Base-by-base conservation (phyloP, 2,329 filamentous ascomycete genomes). In the Talaromyces funiculosus region DNA sequence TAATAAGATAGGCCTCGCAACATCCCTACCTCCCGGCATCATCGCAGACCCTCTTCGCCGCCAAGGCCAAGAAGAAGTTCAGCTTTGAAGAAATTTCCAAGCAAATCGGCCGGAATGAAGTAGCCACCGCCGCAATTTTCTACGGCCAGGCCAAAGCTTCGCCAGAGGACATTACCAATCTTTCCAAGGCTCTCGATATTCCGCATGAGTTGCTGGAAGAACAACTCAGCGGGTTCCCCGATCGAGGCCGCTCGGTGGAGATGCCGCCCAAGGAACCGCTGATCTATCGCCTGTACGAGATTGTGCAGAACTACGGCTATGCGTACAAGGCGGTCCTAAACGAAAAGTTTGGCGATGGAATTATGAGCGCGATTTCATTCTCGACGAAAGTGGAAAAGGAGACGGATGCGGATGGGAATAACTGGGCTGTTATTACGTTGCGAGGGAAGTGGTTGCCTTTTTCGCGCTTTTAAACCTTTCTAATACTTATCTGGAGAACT, bases 231-330 rank as follows among this genome's bases (percentile, higher is more conserved):
- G 88, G 86, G 0, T 92, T 90, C 69, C 92, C 92, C 0, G 90
- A 96, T 73, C 84, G 92, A 3, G 92, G 92, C 35, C 82, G 86
- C 57, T 84, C 87, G 0, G 85, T 90, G 1, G 88, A 91, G 61
- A 92, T 94, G 90, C 90, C 90, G 0, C 90, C 90, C 0, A 86
- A 84, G 62, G 91, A 96, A 72, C 91, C 91, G 4, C 77, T 95
- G 67, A 92, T 97, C 71, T 97, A 97, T 75, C 82, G 93, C 2
- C 75, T 97, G 62, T 97, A 91, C 74, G 93, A 97, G 81, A 89
- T 97, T 72, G 88, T 97, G 64, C 92, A 97, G 79, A 97, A 96
- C 75, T 97, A 97, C 71, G 93, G 93, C 1, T 95, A 96, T 74
- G 90, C 92, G 0, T 97, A 95, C 78, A 97, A 97, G 82, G 92